These are phyloP conservation scores for Rhizophagus prolifer DNA, from an alignment of 192 early-diverging fungal species.

Conservation along the genomic window DNA sequence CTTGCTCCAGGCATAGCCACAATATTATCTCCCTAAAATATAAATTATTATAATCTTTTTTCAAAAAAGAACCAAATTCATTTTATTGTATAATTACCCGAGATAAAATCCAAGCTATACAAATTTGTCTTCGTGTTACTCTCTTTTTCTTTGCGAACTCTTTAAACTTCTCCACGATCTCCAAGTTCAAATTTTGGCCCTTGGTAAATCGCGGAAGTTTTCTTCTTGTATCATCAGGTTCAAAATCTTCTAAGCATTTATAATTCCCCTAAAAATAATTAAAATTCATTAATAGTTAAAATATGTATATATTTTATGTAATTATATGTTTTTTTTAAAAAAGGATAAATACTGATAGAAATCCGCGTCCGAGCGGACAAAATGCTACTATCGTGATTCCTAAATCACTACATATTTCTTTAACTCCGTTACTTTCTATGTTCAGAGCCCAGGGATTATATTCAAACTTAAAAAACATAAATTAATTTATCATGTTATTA, in stretches of 20 bases:
- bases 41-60: no score
- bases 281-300: constrained; percentile 29
- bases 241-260: constrained; percentile 53
- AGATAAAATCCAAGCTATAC: constrained; percentile 65
- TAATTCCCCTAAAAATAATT: constrained; percentile 54
- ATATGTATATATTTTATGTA: no score
- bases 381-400: constrained; percentile 73
- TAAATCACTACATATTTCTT: constrained; percentile 70
- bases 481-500: no score
- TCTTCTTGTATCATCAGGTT: constrained; percentile 51
- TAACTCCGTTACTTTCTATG: constrained; percentile 59
- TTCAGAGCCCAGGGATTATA: constrained; percentile 15
- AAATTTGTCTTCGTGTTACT: constrained; percentile 51
- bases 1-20: constrained; percentile 61
- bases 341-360: constrained; percentile 34
- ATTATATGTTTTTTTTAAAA: neutral
- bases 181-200: constrained; percentile 60
- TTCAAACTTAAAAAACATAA: neutral
- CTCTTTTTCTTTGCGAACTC: constrained; percentile 53
- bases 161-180: constrained; percentile 54
- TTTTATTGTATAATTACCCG: constrained; percentile 68
- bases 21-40: no score
- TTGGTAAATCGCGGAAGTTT: constrained; percentile 57
- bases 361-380: no score
- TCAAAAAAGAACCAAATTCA: no score